A percentile compares a stretch with the other conserved stretches of the same genome.
Conservation (phyloP, 345 rosid species). For the Moricandia moricandioides region DNA sequence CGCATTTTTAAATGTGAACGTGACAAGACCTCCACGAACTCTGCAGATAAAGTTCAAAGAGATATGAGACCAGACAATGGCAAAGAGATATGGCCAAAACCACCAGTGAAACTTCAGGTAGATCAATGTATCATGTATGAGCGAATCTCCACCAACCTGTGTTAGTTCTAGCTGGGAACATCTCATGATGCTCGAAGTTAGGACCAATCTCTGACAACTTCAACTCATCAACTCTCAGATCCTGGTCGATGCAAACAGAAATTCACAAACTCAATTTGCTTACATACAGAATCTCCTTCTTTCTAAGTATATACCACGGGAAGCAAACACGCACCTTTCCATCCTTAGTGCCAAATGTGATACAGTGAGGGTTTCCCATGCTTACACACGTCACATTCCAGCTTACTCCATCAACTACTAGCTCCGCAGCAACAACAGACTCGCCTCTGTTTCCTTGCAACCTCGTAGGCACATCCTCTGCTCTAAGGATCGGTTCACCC, state of each 20-base stretch:
- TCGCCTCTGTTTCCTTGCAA: slow-evolving; percentile 54
- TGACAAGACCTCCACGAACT: slow-evolving; percentile 84
- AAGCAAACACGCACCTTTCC: slow-evolving; percentile 21
- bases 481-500: slow-evolving; percentile 86
- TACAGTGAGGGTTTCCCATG: slow-evolving; percentile 98
- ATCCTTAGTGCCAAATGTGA: slow-evolving; percentile 64
- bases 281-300: not conserved
- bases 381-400: slow-evolving; percentile 97
- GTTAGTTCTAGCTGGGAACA: slow-evolving; percentile 93
- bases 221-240: slow-evolving; percentile 70
- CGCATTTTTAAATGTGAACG: slow-evolving; percentile 88
- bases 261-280: not conserved
- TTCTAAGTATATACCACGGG: not conserved
- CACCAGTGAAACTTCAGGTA: not conserved
- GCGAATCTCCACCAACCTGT: slow-evolving; percentile 55
- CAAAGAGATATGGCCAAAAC: not conserved
- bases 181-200: slow-evolving; percentile 77
- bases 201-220: slow-evolving; percentile 85
- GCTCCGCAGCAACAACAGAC: slow-evolving; percentile 48
- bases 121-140: not conserved
- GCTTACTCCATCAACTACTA: slow-evolving; percentile 68
- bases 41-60: slow-evolving; percentile 41
- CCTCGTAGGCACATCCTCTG: slow-evolving; percentile 76
- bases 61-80: not conserved
- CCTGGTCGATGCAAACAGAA: slow-evolving; percentile 41